Evolutionary conservation across 2,329 filamentous ascomycete species (phyloP).

Genomic region (Fusarium sp.): DNA sequence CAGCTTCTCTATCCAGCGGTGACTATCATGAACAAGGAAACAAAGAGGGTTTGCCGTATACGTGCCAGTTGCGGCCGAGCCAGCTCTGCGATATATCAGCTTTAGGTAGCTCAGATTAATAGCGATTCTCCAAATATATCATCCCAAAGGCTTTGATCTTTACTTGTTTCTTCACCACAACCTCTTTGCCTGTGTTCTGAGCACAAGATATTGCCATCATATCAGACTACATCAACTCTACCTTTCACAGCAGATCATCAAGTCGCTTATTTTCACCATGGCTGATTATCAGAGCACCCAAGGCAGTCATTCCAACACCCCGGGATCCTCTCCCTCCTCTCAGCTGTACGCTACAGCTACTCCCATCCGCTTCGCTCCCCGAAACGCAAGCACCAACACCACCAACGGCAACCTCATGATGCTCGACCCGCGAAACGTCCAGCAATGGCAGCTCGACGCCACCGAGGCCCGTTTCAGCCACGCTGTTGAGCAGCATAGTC

Average conservation of each 20-base stretch:
- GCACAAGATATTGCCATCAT: neutral
- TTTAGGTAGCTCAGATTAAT: neutral
- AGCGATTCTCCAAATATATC: neutral
- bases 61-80: no score
- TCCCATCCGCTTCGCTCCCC: neutral
- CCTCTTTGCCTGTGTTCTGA: neutral
- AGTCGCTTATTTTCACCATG: neutral
- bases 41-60: neutral
- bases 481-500: neutral
- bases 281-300: neutral
- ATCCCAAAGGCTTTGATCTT: neutral
- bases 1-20: neutral
- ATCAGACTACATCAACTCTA: neutral
- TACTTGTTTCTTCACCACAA: neutral
- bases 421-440: neutral
- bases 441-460: conserved; percentile 4
- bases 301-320: neutral
- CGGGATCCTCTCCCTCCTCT: neutral
- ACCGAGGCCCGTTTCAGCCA: neutral
- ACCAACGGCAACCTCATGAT: neutral
- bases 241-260: neutral
- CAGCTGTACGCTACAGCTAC: neutral
- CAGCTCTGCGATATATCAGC: neutral
- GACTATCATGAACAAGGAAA: neutral
- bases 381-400: neutral